Evolutionary conservation across 2,329 filamentous ascomycete species (phyloP).

Genomic region (Elsinoe ampelina): DNA sequence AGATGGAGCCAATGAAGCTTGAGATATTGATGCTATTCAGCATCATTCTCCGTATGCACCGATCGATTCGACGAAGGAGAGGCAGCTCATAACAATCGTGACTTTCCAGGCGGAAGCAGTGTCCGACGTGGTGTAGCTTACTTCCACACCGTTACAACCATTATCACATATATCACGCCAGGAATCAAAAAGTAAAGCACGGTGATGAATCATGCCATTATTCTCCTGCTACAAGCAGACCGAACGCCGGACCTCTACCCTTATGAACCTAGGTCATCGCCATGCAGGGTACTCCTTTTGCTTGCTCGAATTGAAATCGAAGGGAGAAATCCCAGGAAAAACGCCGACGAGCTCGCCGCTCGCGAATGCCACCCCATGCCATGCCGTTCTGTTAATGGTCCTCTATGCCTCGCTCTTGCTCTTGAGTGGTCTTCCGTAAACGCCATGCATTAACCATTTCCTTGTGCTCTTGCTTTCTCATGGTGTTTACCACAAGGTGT

Average conservation of each 20-base stretch:
- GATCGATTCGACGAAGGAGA: no score
- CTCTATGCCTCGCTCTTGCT: neutral
- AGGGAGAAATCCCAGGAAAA: neutral
- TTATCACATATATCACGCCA: neutral
- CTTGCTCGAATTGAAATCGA: neutral
- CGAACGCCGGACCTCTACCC: neutral
- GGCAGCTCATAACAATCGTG: no score
- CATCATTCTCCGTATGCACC: no score
- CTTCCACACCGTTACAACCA: no score
- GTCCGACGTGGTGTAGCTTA: no score
- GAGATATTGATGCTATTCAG: no score
- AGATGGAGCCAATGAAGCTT: no score
- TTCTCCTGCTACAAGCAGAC: neutral
- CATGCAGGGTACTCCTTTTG: constrained; percentile 3
- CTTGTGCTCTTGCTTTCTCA: neutral
- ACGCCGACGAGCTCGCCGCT: neutral
- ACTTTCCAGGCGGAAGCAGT: no score
- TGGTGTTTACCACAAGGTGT: constrained; percentile 44
- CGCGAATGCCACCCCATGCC: neutral
- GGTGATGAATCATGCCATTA: neutral
- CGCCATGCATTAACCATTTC: neutral
- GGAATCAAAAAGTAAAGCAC: neutral
- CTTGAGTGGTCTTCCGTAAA: neutral
- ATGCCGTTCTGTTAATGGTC: neutral
- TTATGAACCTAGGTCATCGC: neutral